phyloP scores from a whole-genome alignment of 2,329 filamentous ascomycete genomes.

The Alternaria sp. region DNA sequence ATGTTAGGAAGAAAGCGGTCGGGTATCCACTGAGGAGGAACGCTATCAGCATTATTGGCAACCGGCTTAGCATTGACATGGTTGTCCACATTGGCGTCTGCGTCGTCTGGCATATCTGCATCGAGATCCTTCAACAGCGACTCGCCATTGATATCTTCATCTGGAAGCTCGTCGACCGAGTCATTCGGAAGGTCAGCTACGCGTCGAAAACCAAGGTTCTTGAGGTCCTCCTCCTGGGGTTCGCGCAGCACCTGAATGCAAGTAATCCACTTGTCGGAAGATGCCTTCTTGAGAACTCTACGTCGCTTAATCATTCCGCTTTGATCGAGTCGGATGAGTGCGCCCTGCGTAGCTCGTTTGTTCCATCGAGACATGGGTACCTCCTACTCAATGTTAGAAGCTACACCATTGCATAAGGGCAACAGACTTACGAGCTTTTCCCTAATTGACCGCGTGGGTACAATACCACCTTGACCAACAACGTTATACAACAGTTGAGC shows the following conservation, averaged over 20 bases:
- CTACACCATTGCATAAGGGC: background rate
- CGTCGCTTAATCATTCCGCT: constrained; percentile 52
- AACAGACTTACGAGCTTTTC: constrained; percentile 52
- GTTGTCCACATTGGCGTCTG: constrained; percentile 29
- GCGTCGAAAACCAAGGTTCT: constrained; percentile 43
- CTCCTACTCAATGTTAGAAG: constrained; percentile 35
- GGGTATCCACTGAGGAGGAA: constrained; percentile 63
- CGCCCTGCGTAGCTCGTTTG: constrained; percentile 50
- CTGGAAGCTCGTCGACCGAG: constrained; percentile 30
- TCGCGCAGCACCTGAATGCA: constrained; percentile 55
- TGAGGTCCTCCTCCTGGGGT: constrained; percentile 45
- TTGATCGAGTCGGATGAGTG: constrained; percentile 51
- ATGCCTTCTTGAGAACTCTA: constrained; percentile 41
- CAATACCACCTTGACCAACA: constrained; percentile 60
- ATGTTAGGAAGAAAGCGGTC: constrained; percentile 62
- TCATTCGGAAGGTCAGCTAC: constrained; percentile 21
- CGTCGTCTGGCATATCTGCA: constrained; percentile 37
- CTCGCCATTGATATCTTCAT: constrained; percentile 43
- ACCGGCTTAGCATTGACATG: constrained; percentile 14
- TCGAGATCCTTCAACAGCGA: constrained; percentile 44
- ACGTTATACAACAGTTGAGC: constrained; percentile 58
- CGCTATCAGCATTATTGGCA: constrained; percentile 39
- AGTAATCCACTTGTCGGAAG: constrained; percentile 38
- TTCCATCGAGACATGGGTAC: constrained; percentile 48
- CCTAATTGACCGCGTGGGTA: constrained; percentile 63